Evolutionary conservation across 1,284 basidiomycete genomes (phyloP).

Genomic region (Pisolithus thermaeus): DNA sequence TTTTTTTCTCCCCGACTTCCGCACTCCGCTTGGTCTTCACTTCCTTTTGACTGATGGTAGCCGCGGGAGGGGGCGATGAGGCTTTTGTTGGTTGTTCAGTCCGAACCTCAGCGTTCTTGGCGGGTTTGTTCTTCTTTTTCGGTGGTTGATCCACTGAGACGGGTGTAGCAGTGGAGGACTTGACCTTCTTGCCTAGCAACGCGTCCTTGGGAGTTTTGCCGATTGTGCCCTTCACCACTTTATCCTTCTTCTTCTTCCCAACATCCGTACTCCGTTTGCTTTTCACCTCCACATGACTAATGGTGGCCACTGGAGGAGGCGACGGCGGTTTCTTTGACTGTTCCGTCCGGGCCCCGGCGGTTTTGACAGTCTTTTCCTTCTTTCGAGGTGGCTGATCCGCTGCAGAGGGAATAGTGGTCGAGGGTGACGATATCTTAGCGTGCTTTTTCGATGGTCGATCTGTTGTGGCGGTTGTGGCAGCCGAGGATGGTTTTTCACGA

Average conservation of each 20-base stretch:
- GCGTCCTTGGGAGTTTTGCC: constrained; percentile 49
- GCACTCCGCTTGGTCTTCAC: constrained; percentile 46
- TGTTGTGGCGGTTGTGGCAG: not conserved
- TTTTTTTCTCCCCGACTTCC: constrained; percentile 52
- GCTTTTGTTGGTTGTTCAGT: not conserved
- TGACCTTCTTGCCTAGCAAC: constrained; percentile 37
- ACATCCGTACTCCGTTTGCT: constrained; percentile 40
- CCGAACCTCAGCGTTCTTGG: not conserved
- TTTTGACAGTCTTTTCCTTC: not conserved
- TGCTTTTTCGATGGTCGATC: constrained; percentile 1
- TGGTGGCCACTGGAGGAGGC: not conserved
- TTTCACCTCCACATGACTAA: constrained; percentile 37
- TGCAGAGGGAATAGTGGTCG: not conserved
- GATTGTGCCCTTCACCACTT: constrained; percentile 37
- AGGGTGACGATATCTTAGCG: not conserved
- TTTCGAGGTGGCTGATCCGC: not conserved
- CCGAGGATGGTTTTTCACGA: not conserved
- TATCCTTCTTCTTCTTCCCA: constrained; percentile 59
- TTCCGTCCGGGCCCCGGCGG: not conserved
- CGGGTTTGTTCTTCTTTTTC: not conserved
- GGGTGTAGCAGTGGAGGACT: not conserved
- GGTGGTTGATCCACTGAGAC: not conserved
- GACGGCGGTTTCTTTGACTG: not conserved
- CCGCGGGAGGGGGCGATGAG: not conserved
- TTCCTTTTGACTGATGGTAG: constrained; percentile 23